Conservation (phyloP, 805 yeast genomes). For the Maudiozyma barnettii region DNA sequence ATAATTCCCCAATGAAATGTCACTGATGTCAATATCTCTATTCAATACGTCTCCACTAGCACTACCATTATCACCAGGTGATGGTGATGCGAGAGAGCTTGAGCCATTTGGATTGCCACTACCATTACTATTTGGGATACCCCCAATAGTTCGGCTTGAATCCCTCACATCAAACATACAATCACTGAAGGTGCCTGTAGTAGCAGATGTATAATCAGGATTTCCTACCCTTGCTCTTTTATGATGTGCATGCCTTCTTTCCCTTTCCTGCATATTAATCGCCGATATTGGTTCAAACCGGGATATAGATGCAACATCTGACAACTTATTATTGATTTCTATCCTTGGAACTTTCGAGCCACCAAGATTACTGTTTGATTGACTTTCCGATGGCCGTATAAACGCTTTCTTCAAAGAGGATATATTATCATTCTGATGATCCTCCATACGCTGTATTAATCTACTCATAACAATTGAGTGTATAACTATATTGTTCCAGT, state of each 20-base stretch:
- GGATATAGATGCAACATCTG: neutral
- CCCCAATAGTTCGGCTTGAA: neutral
- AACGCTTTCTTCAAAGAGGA: neutral
- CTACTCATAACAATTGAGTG: constrained; percentile 5
- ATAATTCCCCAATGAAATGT: neutral
- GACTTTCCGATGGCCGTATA: neutral
- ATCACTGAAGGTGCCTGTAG: constrained; percentile 23
- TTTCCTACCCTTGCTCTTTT: neutral
- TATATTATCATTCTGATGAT: neutral
- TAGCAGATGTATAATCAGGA: constrained; percentile 21
- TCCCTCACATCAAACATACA: constrained; percentile 13
- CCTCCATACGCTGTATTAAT: constrained; percentile 6
- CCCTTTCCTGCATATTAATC: neutral
- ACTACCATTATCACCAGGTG: neutral
- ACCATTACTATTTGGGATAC: neutral
- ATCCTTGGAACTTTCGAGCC: neutral
- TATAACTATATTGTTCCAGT: neutral
- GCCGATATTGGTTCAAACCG: no score
- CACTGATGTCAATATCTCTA: neutral
- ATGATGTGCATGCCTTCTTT: constrained; percentile 7
- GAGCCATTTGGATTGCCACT: neutral
- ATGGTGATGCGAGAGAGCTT: neutral
- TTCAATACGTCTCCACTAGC: neutral
- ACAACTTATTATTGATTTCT: neutral
- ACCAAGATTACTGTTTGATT: neutral